phyloP scores from a whole-genome alignment of 345 rosid species.

The Pelargonium nanum region DNA sequence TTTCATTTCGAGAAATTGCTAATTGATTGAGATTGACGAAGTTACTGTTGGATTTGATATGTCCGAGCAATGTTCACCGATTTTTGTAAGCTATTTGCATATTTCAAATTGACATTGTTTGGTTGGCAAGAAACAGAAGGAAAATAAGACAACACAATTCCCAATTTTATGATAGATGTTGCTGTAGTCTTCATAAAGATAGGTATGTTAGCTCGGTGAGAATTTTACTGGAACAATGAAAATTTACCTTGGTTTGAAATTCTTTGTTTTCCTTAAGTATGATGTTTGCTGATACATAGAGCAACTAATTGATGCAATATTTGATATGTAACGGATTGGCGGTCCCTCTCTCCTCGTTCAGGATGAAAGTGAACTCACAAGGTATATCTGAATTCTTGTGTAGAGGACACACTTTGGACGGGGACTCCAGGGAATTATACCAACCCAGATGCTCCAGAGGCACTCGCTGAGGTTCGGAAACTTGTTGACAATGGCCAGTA shows the following conservation, averaged over 20 bases:
- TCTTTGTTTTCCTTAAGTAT: no score
- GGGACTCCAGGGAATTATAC: conserved; percentile 68
- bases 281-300: no score
- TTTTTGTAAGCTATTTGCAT: no score
- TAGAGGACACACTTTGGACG: conserved; percentile 89
- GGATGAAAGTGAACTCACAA: not conserved
- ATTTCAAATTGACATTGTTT: not conserved
- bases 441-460: conserved; percentile 50
- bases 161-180: not conserved
- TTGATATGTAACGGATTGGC: no score
- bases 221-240: no score
- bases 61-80: no score
- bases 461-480: conserved; percentile 49
- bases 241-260: no score
- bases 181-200: not conserved
- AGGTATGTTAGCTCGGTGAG: no score
- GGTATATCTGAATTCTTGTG: conserved; percentile 6
- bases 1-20: no score
- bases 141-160: not conserved
- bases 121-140: not conserved
- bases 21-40: not conserved
- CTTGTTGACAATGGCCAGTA: conserved; percentile 57
- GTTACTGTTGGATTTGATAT: no score
- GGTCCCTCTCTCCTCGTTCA: not conserved
- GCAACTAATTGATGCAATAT: no score